Evolutionary conservation across 805 yeast species (phyloP), one percentile per base, ranked within the genome.

Genomic region (Priceomyces medius): DNA sequence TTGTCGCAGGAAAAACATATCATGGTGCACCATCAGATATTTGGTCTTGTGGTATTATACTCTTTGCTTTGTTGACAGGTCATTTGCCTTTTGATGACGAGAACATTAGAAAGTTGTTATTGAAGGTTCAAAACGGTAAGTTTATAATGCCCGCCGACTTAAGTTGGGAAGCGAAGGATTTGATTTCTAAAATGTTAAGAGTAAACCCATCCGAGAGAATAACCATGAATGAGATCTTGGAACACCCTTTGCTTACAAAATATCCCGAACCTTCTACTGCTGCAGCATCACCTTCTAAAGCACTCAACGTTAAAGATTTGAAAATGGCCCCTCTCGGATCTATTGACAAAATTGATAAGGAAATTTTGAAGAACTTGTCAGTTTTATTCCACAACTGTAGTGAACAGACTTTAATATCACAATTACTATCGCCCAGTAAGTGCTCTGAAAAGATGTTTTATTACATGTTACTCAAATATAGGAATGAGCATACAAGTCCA

Each of bases 1-100:
- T 86, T 47, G 91, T 86, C 14, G 75, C 81, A 53, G 91, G 93
- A 13, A 76, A 77, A 53, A 78, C 79, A 41, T 86, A 86, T 55
- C 89, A 85, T 61, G 95, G 95, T 14, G 82, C 86, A 21, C 89
- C 90, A 26, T 81, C 89, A 45, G 95, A 86, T 64, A 84, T 86
- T 31, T 86, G 95, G 95, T 84, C 91, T 4, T 85, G 93, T 66
- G 95, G 95, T 56, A 86, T 86, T 33, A 85, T 86, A 34, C 66
- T 85, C 37, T 86, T 83, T 65, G 93, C 93, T 4, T 64, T 86
- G 36, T 63, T 86, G 43, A 84, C 91, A 2, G 95, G 95, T 3
- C 81, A 86, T 65, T 66, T 86, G 46, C 95, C 95, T 7, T 86
- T 86, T 56, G 91, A 86, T 58, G 93, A 86, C 61, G 88, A 85